These are phyloP conservation scores for Hericium alpestre DNA, from an alignment of 768 basidiomycete genomes.

Conservation along the genomic window DNA sequence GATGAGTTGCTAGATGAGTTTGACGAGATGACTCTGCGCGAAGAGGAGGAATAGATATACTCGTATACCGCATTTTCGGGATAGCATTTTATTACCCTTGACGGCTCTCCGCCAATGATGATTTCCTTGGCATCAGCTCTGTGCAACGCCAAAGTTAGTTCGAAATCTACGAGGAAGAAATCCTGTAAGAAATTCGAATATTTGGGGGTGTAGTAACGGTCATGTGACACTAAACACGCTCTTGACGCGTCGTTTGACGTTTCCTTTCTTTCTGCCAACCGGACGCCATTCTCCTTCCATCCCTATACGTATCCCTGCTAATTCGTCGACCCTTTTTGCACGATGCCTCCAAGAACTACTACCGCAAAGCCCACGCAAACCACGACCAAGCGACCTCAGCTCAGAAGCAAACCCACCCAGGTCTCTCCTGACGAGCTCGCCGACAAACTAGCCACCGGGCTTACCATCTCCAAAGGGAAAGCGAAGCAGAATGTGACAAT, in stretches of 20 bases:
- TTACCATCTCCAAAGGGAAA: constrained; percentile 17
- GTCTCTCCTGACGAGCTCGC: constrained; percentile 15
- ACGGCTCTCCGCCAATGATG: too few relatives aligned
- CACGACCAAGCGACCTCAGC: background rate
- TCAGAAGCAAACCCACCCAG: background rate
- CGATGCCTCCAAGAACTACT: background rate
- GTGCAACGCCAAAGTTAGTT: too few relatives aligned
- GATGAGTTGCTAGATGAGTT: constrained; percentile 87
- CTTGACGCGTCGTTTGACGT: background rate
- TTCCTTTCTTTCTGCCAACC: background rate
- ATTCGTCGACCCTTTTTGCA: too few relatives aligned
- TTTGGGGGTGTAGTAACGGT: background rate
- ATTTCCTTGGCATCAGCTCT: too few relatives aligned
- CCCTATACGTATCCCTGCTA: background rate
- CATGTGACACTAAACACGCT: background rate
- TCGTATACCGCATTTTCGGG: background rate
- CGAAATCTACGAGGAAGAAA: too few relatives aligned
- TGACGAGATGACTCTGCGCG: constrained; percentile 77
- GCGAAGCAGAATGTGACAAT: background rate
- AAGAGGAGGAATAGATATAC: constrained; percentile 17
- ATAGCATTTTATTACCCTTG: background rate
- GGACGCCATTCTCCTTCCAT: background rate
- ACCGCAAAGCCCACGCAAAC: background rate
- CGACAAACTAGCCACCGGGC: constrained; percentile 15
- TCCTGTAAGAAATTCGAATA: too few relatives aligned